These are phyloP conservation scores for Phytophthora ramorum DNA, from an alignment of 352 stramenopile species.

Conservation along the genomic window DNA sequence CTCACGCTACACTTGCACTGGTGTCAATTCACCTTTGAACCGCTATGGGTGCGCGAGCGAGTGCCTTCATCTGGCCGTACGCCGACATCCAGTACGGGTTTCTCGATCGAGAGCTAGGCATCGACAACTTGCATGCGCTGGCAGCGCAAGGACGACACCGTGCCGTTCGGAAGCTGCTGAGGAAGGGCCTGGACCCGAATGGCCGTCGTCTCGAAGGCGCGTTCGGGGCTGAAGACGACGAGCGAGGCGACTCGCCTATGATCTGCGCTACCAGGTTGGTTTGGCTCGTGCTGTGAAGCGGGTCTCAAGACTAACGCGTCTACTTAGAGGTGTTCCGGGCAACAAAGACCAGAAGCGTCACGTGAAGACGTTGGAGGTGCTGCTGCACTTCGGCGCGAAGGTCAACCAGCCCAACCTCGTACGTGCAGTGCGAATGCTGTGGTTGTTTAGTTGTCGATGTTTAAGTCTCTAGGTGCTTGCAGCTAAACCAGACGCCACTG, in stretches of 20 bases:
- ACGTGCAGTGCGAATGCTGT: neutral
- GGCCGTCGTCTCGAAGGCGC: conserved; percentile 35
- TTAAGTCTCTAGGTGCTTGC: neutral
- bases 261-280: conserved; percentile 62
- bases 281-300: neutral
- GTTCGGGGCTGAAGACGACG: conserved; percentile 50
- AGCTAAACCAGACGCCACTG: conserved; percentile 69
- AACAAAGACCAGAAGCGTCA: conserved; percentile 60
- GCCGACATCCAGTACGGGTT: conserved; percentile 67
- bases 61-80: conserved; percentile 62
- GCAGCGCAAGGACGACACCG: conserved; percentile 53
- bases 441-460: neutral
- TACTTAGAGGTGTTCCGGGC: conserved; percentile 41
- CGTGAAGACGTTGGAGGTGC: conserved; percentile 60
- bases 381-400: conserved; percentile 61
- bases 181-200: conserved; percentile 72
- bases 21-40: too few species aligned
- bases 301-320: neutral
- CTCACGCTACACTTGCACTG: conserved; percentile 1
- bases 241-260: conserved; percentile 59
- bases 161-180: conserved; percentile 52
- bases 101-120: conserved; percentile 58
- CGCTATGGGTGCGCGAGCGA: conserved; percentile 58
- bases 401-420: conserved; percentile 64
- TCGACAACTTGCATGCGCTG: conserved; percentile 56